Base-by-base conservation (phyloP, 1,284 basidiomycete genomes). In the Cutaneotrichosporon daszewskae region DNA sequence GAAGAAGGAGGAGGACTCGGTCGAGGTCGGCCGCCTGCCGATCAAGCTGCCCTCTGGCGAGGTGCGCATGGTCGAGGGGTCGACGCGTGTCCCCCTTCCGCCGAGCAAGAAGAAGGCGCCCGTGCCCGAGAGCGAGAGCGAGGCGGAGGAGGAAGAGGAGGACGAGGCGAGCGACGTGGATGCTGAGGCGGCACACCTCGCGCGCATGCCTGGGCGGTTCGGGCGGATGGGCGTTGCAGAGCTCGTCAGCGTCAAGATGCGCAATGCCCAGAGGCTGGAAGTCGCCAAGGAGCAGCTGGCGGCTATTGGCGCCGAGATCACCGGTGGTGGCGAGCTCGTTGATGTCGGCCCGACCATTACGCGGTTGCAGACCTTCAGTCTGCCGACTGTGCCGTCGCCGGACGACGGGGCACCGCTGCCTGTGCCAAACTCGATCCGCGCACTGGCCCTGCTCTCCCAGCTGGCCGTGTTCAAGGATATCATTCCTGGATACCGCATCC, bases 391-490 rank as follows among this genome's bases (percentile, higher is more conserved):
- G 14, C 77, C 81, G 2, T 80, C 82, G 3, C 74, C 79, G 14
- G 40, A 35, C 3, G 41, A 42, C 8, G 38, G 37, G n/a, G 23
- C 22, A 1, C 42, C 82, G 14, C 72, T 94, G 4, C 64, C 73
- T 8, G 91, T 97, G 48, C 89, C 96, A 55, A 70, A 77, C 27
- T 74, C 85, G 20, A 85, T 98, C 54, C 82, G 94, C 43, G 87
- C 86, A 66, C 74, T 96, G 29, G 86, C 94, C 4, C 78, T 95
- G 40, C 74, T 97, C 26, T 95, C 90, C 13, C 84, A 96, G 62
- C 76, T 97, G 20, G 87, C 92, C 10, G 87, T 98, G 13, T 96
- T 89, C 77, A 89, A 89, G 62, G 95, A 99, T 66, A 80, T 98
- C 51, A 82, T 97, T 35, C 95, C 95, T 22, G 89, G 86, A 25